phyloP scores from a whole-genome alignment of 192 early-diverging fungal genomes.

The Coemansia sp. region DNA sequence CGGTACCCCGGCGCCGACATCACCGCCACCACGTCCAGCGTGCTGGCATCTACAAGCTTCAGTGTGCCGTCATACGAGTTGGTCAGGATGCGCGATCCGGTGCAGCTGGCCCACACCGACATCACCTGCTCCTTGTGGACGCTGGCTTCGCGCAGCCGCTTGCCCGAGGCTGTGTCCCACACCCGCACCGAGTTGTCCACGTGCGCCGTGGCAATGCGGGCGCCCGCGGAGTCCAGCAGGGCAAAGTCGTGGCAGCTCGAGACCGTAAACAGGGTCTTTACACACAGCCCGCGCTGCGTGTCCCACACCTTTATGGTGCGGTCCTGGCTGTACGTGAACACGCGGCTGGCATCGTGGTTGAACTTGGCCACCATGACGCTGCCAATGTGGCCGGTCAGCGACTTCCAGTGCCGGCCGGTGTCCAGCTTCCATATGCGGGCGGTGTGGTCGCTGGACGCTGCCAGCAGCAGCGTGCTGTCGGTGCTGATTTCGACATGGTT shows the following conservation, averaged over 20 bases:
- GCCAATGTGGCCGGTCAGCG: conserved; percentile 91
- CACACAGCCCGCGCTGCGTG: conserved; percentile 82
- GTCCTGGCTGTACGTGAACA: conserved; percentile 94
- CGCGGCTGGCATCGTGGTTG: conserved; percentile 68
- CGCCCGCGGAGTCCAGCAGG: conserved; percentile 71
- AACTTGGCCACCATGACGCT: conserved; percentile 90
- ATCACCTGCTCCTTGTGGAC: conserved; percentile 90
- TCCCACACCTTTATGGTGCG: conserved; percentile 97
- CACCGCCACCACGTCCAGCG: conserved; percentile 68
- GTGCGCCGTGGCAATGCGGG: conserved; percentile 86
- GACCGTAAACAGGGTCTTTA: conserved; percentile 86
- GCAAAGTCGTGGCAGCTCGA: conserved; percentile 93
- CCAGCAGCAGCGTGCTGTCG: conserved; percentile 53
- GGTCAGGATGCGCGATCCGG: conserved; percentile 70
- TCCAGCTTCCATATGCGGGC: conserved; percentile 81
- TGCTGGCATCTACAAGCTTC: conserved; percentile 75
- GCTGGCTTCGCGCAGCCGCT: conserved; percentile 78
- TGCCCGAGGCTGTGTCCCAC: conserved; percentile 85
- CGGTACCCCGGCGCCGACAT: conserved; percentile 69
- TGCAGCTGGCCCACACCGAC: conserved; percentile 65
- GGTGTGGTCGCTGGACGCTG: conserved; percentile 87
- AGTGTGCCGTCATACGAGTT: conserved; percentile 94
- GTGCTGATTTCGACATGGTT: conserved; percentile 67
- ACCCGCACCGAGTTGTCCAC: conserved; percentile 89
- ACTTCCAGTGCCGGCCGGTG: conserved; percentile 80